phyloP scores from a whole-genome alignment of 2,329 filamentous ascomycete genomes.

The Chaetothyriales sp. region DNA sequence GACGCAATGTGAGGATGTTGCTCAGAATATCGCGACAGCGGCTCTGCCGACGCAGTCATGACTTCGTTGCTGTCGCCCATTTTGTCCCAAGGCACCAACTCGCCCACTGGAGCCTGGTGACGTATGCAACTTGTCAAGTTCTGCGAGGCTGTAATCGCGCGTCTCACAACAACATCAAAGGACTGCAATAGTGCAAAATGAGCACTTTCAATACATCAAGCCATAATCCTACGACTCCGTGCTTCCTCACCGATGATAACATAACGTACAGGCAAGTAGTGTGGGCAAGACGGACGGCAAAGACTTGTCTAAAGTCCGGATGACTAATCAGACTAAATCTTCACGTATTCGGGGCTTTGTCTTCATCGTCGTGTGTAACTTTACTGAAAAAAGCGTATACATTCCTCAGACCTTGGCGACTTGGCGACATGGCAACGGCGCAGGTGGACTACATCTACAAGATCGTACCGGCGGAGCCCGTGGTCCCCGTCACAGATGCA shows the following conservation, averaged over 20 bases:
- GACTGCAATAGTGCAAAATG: background rate
- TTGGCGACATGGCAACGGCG: no score
- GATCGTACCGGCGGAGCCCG: conserved; percentile 24
- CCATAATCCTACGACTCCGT: background rate
- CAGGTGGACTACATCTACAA: conserved; percentile 24
- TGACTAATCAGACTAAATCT: background rate
- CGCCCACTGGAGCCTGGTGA: background rate
- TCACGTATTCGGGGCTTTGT: no score
- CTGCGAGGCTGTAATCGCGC: background rate
- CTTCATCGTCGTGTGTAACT: no score
- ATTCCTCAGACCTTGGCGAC: no score
- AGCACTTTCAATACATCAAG: background rate
- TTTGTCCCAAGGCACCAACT: background rate
- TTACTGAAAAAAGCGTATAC: no score
- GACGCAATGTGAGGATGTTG: background rate
- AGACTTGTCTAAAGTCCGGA: background rate
- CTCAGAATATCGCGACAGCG: background rate
- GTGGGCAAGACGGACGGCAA: background rate
- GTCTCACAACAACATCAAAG: background rate
- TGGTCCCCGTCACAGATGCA: conserved; percentile 18
- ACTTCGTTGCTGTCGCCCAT: background rate
- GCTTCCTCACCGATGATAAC: background rate
- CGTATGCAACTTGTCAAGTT: background rate
- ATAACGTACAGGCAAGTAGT: background rate
- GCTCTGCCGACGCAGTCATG: background rate